These are phyloP conservation scores for Aspergillus carbonarius DNA, from an alignment of 2,329 filamentous ascomycete species.

Conservation along the genomic window DNA sequence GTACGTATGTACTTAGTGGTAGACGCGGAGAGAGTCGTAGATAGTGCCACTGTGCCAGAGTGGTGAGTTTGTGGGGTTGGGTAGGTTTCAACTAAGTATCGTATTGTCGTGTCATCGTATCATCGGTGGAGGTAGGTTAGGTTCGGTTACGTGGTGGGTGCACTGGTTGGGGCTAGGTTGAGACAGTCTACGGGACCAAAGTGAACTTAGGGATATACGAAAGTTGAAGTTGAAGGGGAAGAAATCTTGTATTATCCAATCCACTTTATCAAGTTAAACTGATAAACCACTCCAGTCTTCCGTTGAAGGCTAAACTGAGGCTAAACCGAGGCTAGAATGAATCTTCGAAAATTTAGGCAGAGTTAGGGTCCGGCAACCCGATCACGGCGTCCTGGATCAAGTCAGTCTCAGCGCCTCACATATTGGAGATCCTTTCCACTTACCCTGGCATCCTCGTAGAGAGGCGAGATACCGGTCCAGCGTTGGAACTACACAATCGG, in stretches of 20 bases:
- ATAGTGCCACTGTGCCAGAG: too few relatives aligned
- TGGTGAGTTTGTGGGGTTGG: too few relatives aligned
- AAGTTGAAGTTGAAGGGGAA: too few relatives aligned
- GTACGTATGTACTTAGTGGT: too few relatives aligned
- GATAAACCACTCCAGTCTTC: neutral
- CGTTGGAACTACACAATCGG: constrained; percentile 62
- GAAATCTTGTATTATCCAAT: neutral
- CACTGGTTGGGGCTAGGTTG: too few relatives aligned
- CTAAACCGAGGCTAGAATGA: neutral
- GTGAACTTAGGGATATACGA: too few relatives aligned
- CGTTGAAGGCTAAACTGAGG: neutral
- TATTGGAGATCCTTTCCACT: neutral
- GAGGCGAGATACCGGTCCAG: constrained; percentile 78
- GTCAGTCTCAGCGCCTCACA: neutral
- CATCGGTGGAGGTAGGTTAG: too few relatives aligned
- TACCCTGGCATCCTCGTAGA: constrained; percentile 68
- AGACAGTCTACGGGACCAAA: too few relatives aligned
- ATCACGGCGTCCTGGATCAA: constrained; percentile 2
- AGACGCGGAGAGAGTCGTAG: too few relatives aligned
- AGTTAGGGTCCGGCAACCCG: neutral
- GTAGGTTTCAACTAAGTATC: too few relatives aligned
- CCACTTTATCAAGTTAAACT: neutral
- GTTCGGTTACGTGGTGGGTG: too few relatives aligned
- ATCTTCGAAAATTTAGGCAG: neutral
- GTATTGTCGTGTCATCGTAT: too few relatives aligned